Evolutionary conservation across 2,329 filamentous ascomycete species (phyloP), one percentile per base, ranked within the genome.

Genomic region (Fusarium euwallaceae): DNA sequence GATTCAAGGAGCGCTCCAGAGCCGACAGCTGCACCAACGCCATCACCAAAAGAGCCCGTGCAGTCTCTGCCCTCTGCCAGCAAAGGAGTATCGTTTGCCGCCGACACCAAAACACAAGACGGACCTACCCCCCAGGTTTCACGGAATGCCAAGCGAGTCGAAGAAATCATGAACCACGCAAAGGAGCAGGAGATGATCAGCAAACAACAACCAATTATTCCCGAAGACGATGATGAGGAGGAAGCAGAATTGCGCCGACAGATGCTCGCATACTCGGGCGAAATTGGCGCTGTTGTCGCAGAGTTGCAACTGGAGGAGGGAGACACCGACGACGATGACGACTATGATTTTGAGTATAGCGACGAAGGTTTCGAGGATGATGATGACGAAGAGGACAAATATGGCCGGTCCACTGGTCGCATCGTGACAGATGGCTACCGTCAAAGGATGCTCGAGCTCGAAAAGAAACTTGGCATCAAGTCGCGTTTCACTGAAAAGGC

Each of bases 191-290:
- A 92, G 74, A 81, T 80, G 11, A 82, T 87, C 34, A 82, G 84
- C 32, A 80, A 81, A 48, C 82, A 86, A 36, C 79, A 85, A 34
- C 81, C 84, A 2, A 84, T 95, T 14, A 88, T 93, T 16, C 93
- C 95, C 2, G 88, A 92, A 1, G 89, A 93, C 61, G 97, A 99
- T 78, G 90, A 92, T 0, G 87, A 89, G 14, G 95, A 97, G 74
- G 96, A 98, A 72, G 93, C 95, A 5, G 89, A 89, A 36, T 83
- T 98, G 27, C 92, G 97, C 7, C 90, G 92, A 67, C 92, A 98
- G 79, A 98, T 99, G 95, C 87, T 98, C 9, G 89, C 94, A 72
- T 99, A 98, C 80, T 92, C 98, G 83, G 92, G 93, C 53, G 96
- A 98, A 82, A 92, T 99, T 67, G 95, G 95, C 5, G 91, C 94